A percentile compares a stretch with the other conserved stretches of the same genome.
Evolutionary conservation across 495 filamentous ascomycete species (phyloP).

Genomic region (Penicillium simplicissimum): DNA sequence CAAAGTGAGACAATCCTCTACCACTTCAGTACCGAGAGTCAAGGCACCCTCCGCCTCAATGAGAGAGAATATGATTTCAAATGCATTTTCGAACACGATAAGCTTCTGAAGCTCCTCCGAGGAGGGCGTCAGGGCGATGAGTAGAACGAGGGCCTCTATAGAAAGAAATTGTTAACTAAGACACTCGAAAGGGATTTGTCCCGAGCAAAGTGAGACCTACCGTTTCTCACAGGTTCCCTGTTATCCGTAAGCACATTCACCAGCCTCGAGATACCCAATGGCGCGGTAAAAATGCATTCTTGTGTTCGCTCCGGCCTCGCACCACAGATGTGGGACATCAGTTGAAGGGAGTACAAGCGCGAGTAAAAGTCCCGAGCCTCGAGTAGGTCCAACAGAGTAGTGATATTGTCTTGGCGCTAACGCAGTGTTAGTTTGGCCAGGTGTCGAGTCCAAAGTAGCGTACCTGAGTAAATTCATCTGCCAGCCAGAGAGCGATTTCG

Average conservation of each 20-base stretch:
- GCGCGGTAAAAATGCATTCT: constrained; percentile 87
- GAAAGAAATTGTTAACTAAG: background rate
- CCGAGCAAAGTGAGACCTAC: constrained; percentile 41
- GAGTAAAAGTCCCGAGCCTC: constrained; percentile 90
- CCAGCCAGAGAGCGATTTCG: constrained; percentile 94
- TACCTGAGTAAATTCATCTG: constrained; percentile 96
- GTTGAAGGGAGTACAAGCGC: constrained; percentile 86
- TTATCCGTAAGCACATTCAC: constrained; percentile 81
- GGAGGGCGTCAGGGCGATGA: constrained; percentile 67
- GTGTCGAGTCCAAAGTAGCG: constrained; percentile 14
- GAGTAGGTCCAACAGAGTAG: constrained; percentile 82
- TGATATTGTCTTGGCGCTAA: constrained; percentile 94
- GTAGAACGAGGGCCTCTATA: constrained; percentile 64
- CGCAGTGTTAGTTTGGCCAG: constrained; percentile 43
- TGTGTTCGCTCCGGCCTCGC: constrained; percentile 92
- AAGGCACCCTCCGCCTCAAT: constrained; percentile 81
- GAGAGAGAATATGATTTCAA: constrained; percentile 80
- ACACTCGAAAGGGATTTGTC: background rate
- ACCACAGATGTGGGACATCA: constrained; percentile 82
- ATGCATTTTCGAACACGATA: constrained; percentile 91
- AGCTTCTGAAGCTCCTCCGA: constrained; percentile 89
- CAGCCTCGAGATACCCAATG: constrained; percentile 82
- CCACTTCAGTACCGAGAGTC: constrained; percentile 80
- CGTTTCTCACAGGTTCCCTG: constrained; percentile 87
- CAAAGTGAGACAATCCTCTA: constrained; percentile 93